These are phyloP conservation scores for Capronia coronata DNA, from an alignment of 2,329 filamentous ascomycete genomes.

Conservation along the genomic window DNA sequence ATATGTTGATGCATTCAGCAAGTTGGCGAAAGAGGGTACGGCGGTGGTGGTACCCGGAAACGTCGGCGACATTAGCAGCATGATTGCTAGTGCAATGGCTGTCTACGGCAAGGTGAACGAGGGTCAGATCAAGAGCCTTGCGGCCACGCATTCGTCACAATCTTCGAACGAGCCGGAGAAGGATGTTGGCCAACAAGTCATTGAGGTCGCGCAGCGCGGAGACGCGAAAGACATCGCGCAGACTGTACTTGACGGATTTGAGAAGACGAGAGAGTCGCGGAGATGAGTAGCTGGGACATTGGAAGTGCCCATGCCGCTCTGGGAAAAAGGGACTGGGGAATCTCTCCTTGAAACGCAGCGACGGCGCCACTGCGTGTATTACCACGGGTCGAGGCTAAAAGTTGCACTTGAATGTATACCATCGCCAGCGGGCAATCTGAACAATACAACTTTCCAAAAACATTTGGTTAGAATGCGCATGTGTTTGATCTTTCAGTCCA, in stretches of 20 bases:
- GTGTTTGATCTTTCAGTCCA: too few species aligned
- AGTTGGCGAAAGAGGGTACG: constrained; percentile 90
- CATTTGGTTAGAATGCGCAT: neutral
- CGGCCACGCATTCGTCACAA: constrained; percentile 41
- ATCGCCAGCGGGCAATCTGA: neutral
- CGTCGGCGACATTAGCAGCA: constrained; percentile 88
- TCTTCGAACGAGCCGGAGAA: constrained; percentile 20
- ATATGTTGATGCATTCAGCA: constrained; percentile 91
- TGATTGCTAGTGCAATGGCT: constrained; percentile 93
- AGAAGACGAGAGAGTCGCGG: constrained; percentile 36
- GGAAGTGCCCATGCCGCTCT: neutral
- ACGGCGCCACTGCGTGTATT: constrained; percentile 12
- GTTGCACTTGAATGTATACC: constrained; percentile 9
- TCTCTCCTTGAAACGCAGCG: constrained; percentile 17
- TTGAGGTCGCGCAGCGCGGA: constrained; percentile 33
- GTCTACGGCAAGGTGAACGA: constrained; percentile 92
- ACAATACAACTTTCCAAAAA: neutral
- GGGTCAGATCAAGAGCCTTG: constrained; percentile 57
- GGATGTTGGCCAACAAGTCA: constrained; percentile 23
- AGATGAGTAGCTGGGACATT: constrained; percentile 20
- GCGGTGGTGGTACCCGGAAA: constrained; percentile 94
- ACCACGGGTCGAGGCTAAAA: constrained; percentile 8
- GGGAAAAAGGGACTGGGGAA: neutral
- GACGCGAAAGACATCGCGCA: constrained; percentile 42
- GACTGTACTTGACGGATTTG: constrained; percentile 46